Conservation (phyloP, 2,329 filamentous ascomycete species). For the Bretziella fagacearum region DNA sequence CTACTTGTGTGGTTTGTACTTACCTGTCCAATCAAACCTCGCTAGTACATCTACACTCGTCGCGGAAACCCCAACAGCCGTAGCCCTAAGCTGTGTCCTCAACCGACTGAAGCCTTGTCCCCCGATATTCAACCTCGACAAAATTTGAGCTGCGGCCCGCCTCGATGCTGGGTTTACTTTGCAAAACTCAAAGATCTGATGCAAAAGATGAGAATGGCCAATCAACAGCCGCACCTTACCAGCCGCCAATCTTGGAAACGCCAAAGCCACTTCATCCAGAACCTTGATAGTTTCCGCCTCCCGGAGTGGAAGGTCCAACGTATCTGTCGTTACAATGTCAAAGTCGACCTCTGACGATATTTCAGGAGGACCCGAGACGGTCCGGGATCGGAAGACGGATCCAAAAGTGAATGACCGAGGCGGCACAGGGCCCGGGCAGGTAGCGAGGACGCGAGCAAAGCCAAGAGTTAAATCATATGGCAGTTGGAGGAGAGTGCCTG, state of each 20-base stretch:
- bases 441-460: constrained; percentile 68
- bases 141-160: constrained; percentile 57
- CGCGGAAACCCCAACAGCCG: constrained; percentile 63
- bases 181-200: constrained; percentile 80
- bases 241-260: constrained; percentile 58
- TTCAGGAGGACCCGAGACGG: constrained; percentile 63
- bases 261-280: constrained; percentile 70
- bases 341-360: constrained; percentile 87
- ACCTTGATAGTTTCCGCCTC: constrained; percentile 93
- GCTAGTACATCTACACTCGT: constrained; percentile 83
- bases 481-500: constrained; percentile 80
- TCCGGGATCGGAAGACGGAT: constrained; percentile 64
- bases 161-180: constrained; percentile 54
- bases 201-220: constrained; percentile 73
- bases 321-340: constrained; percentile 76
- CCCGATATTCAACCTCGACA: constrained; percentile 75
- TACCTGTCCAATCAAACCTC: constrained; percentile 77
- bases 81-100: constrained; percentile 63
- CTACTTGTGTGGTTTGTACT: constrained; percentile 16
- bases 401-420: constrained; percentile 77
- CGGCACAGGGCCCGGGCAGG: constrained; percentile 41
- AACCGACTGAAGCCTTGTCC: constrained; percentile 72
- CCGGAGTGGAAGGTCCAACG: constrained; percentile 67
- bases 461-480: constrained; percentile 86
- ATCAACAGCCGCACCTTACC: constrained; percentile 72